phyloP scores from a whole-genome alignment of 108 stramenopile genomes.

The Cyclotella baltica region DNA sequence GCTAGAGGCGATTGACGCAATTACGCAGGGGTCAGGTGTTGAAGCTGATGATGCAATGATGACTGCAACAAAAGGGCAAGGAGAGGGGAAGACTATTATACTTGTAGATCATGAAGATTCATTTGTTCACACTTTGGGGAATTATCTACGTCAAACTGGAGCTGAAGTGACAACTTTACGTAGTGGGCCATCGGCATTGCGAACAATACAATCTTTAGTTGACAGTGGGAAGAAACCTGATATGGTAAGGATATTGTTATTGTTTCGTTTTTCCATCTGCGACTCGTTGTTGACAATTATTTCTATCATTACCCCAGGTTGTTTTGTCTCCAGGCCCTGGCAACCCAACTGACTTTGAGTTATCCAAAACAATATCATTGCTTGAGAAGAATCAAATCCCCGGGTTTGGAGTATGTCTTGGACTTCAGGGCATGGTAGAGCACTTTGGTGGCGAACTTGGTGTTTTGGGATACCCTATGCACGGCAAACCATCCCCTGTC shows the following conservation, averaged over 20 bases:
- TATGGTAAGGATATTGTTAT: slow-evolving; percentile 58
- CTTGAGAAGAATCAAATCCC: slow-evolving; percentile 87
- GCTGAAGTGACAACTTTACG: slow-evolving; percentile 92
- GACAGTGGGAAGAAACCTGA: slow-evolving; percentile 84
- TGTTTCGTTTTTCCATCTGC: no score
- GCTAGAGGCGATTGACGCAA: slow-evolving; percentile 88
- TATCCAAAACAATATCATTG: slow-evolving; percentile 85
- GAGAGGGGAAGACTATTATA: slow-evolving; percentile 86
- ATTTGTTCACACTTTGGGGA: slow-evolving; percentile 98
- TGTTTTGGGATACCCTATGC: slow-evolving; percentile 95
- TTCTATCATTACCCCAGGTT: slow-evolving; percentile 37
- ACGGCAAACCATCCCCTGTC: slow-evolving; percentile 93
- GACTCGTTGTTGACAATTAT: no score
- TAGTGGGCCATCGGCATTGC: slow-evolving; percentile 86
- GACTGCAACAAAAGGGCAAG: slow-evolving; percentile 55
- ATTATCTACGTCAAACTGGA: slow-evolving; percentile 97
- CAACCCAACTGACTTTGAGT: slow-evolving; percentile 92
- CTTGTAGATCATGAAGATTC: slow-evolving; percentile 98
- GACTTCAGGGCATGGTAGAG: slow-evolving; percentile 98
- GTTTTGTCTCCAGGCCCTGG: slow-evolving; percentile 98
- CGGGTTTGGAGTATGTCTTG: slow-evolving; percentile 97
- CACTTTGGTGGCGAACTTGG: slow-evolving; percentile 95
- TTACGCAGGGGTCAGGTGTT: slow-evolving; percentile 21
- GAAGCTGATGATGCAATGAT: slow-evolving; percentile 24
- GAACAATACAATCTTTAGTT: slow-evolving; percentile 74